These are phyloP conservation scores for Lachnellula cervina DNA, from an alignment of 2,329 filamentous ascomycete genomes.

Conservation along the genomic window DNA sequence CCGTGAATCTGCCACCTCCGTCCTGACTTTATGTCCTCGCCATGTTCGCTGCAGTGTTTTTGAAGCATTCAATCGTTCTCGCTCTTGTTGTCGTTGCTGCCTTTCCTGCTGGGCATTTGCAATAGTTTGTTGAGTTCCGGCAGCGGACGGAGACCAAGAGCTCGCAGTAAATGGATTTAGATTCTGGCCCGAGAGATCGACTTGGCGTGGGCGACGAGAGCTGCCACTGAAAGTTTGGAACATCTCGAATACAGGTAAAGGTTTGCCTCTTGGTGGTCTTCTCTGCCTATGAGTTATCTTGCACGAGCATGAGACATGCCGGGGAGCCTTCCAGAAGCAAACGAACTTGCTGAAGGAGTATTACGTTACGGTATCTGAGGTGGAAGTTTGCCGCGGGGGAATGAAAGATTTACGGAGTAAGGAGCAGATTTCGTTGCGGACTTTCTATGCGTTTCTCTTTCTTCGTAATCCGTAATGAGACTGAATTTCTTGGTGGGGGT, in stretches of 20 bases:
- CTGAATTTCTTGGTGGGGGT: neutral
- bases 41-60: slow-evolving; percentile 73
- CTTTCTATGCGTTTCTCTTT: neutral
- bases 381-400: too few species aligned
- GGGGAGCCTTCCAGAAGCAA: neutral
- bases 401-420: too few species aligned
- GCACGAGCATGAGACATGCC: slow-evolving; percentile 23
- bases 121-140: slow-evolving; percentile 70
- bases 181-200: slow-evolving; percentile 85
- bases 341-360: neutral
- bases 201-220: slow-evolving; percentile 79
- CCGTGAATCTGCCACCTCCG: slow-evolving; percentile 50
- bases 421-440: neutral
- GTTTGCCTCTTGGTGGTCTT: slow-evolving; percentile 11
- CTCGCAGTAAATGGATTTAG: slow-evolving; percentile 72
- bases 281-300: slow-evolving; percentile 12
- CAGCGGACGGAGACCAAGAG: slow-evolving; percentile 51
- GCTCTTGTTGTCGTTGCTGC: slow-evolving; percentile 71
- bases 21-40: slow-evolving; percentile 69
- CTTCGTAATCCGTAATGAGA: too few species aligned
- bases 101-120: slow-evolving; percentile 85
- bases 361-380: neutral
- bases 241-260: slow-evolving; percentile 49
- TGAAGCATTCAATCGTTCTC: slow-evolving; percentile 69
- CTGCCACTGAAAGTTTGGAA: slow-evolving; percentile 88